Evolutionary conservation across 345 rosid species (phyloP), one percentile per base, ranked within the genome.

Genomic region (Eutrema heterophyllum): DNA sequence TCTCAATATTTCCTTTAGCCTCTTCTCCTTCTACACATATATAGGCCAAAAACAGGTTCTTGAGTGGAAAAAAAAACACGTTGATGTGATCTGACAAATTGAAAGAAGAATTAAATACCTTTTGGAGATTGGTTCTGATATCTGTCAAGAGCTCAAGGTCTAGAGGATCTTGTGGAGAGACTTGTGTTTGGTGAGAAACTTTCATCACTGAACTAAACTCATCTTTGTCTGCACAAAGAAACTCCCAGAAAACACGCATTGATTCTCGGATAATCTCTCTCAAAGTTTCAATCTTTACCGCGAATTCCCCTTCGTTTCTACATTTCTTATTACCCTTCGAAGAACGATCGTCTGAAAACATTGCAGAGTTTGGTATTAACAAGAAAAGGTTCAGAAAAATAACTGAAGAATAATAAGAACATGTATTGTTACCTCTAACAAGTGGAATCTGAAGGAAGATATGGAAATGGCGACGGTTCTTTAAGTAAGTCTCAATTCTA

Each of bases 361-460:
- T 46, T 27, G 16, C 7, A 68, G 11, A 8, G 1, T 54, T 58
- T 24, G 2, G 53, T 11, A 61, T 64, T 12, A 73, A 58, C 54
- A 51, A 21, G n/a, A 54, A 18, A 15, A 4, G 12, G 1, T 49
- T 58, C 40, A 57, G 5, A 0, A 45, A 7, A 9, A 13, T 13
- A 9, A 59, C 12, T 14, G 3, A 43, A 64, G 26, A 61, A 39
- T 44, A 5, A 27, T 43, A 48, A 29, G 51, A 18, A 57, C 9
- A 71, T 14, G 40, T 26, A n/a, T 51, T 11, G 11, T 80, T 83
- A 89, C 98, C 96, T 87, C 81, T 84, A 4, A 90, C 73, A 38
- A 84, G 82, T 6, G 98, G 97, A 73, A 86, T 86, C 58, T 88
- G 97, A 41, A 95, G 92, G 63, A 95, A 81, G 32, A 72, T 83